A percentile compares a stretch with the other conserved stretches of the same genome.
Conservation (phyloP, 164 flowering plant species). For the Warburgia ugandensis region DNA sequence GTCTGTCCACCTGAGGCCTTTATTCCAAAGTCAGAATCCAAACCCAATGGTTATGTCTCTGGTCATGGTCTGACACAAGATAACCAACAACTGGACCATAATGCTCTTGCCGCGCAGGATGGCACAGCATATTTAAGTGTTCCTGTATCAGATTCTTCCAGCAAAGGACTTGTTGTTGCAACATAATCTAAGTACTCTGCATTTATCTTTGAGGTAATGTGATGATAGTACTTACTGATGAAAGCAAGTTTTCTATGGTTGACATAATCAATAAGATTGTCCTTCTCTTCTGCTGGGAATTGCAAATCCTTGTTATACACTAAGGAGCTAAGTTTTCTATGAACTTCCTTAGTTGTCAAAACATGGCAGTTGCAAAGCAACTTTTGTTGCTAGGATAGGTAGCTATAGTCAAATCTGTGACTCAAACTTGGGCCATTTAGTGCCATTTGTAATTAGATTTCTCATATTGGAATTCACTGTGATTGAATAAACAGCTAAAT, state of each 20-base stretch:
- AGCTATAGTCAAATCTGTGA: no score
- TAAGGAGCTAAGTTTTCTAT: neutral
- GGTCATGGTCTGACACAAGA: conserved; percentile 21
- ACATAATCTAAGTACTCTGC: conserved; percentile 19
- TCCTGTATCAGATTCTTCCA: conserved; percentile 20
- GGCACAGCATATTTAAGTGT: conserved; percentile 18
- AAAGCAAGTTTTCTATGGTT: neutral
- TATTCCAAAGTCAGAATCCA: conserved; percentile 25
- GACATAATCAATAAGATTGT: neutral
- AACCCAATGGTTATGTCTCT: conserved; percentile 44
- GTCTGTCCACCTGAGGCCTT: conserved; percentile 55
- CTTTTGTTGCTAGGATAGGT: neutral
- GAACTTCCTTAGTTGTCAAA: neutral
- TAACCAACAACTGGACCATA: conserved; percentile 19
- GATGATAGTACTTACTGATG: neutral
- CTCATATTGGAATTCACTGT: no score
- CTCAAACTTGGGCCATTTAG: no score
- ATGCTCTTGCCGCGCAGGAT: conserved; percentile 11
- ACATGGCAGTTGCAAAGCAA: neutral
- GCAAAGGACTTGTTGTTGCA: conserved; percentile 18
- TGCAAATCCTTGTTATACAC: neutral
- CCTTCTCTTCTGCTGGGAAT: neutral
- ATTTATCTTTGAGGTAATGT: conserved; percentile 49
- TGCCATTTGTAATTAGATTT: no score
- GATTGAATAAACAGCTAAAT: no score